Base-by-base conservation (phyloP, 2,329 filamentous ascomycete species). In the Fusarium sp. region DNA sequence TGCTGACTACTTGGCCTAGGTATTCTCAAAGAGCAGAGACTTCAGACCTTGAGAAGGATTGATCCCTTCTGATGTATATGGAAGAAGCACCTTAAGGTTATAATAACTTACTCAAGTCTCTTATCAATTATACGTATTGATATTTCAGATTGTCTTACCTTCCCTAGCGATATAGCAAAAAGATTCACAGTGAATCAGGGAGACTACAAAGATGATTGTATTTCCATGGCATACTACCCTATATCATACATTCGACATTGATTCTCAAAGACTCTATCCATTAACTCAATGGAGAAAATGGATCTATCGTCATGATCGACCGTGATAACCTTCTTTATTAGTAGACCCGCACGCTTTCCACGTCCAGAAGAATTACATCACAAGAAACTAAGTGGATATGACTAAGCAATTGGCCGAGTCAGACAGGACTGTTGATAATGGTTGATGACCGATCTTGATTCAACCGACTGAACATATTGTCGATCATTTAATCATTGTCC, bases 391-490 rank as follows among this genome's bases (percentile, higher is more conserved):
- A 32, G 32, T 52, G 3, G 42, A 41, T 54, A 55, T 55, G 63
- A 74, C 72, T 75, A 75, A 74, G 68, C 66, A 51, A 52, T 39
- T 47, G 30, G 50, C 52, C 67, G 47, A 70, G 66, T 66, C 15
- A 50, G n/a, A 28, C 34, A 5, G 34, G 15, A 34, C n/a, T 45
- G 51, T 48, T 44, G 20, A 30, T 41, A 28, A 55, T 70, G 44
- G 13, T 26, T 47, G 18, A 51, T 36, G 64, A 42, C 56, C 47
- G 41, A 57, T 44, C 39, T 48, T 52, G 64, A 44, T 28, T 48
- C 34, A 30, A 51, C n/a, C 51, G 62, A 50, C 57, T 51, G 57
- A 63, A 42, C 50, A 30, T 42, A 26, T 56, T 62, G 57, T 47
- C 47, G 42, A 62, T 48, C 61, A 45, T 41, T 28, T 28, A 62